A percentile compares a stretch with the other conserved stretches of the same genome.
phyloP scores from a whole-genome alignment of 2,329 filamentous ascomycete genomes.

The Epichloe uncinata region DNA sequence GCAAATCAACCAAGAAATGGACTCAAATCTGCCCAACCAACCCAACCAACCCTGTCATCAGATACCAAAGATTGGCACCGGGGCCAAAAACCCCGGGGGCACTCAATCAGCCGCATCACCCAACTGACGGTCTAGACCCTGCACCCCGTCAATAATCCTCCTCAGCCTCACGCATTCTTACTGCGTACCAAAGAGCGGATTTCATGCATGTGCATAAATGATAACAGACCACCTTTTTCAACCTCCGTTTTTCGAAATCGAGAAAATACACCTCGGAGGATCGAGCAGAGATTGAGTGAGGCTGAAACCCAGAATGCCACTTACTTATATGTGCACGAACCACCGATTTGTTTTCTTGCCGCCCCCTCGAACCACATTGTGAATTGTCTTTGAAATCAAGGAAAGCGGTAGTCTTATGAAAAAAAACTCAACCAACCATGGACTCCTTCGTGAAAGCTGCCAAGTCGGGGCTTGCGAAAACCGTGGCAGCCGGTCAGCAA shows the following conservation, averaged over 20 bases:
- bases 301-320: no score
- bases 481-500: no score
- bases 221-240: neutral
- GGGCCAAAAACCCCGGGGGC: neutral
- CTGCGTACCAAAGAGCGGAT: neutral
- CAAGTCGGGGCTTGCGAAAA: no score
- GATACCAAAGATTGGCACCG: neutral
- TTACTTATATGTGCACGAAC: no score
- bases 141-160: slow-evolving; percentile 1
- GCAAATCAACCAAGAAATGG: neutral
- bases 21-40: neutral
- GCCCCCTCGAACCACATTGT: no score
- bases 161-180: slow-evolving; percentile 5
- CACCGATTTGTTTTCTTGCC: no score
- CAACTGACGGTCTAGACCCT: slow-evolving; percentile 1
- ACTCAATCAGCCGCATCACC: neutral
- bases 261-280: neutral
- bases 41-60: neutral
- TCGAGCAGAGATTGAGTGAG: no score
- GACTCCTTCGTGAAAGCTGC: no score
- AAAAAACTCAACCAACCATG: no score
- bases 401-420: no score
- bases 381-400: no score
- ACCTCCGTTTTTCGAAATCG: neutral
- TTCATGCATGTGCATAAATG: neutral